phyloP scores from a whole-genome alignment of 2,329 filamentous ascomycete species.

The Chaetomium strumarium region DNA sequence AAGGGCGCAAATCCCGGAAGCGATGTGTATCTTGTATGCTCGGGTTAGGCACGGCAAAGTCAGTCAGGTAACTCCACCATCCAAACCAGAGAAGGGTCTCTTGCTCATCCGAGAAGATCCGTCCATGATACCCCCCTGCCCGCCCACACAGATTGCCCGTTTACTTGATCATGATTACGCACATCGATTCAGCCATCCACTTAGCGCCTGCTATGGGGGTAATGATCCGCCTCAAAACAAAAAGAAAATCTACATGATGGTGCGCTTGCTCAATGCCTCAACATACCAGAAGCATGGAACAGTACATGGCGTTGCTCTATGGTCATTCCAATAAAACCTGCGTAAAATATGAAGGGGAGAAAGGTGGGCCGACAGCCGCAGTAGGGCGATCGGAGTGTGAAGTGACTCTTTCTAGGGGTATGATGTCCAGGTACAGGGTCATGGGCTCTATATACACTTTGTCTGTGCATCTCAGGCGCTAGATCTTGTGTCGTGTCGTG shows the following conservation, averaged over 20 bases:
- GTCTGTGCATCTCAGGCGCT: constrained; percentile 23
- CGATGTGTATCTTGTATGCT: too few species aligned
- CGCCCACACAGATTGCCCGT: constrained; percentile 14
- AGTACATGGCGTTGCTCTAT: constrained; percentile 28
- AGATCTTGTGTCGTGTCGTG: constrained; percentile 17
- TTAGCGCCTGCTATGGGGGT: constrained; percentile 13
- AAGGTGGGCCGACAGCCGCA: constrained; percentile 21
- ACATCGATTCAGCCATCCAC: constrained; percentile 13
- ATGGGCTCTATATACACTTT: constrained; percentile 25
- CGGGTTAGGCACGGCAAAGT: too few species aligned
- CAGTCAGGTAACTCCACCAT: too few species aligned
- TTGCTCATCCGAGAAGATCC: not conserved
- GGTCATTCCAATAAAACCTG: constrained; percentile 19
- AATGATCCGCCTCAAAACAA: constrained; percentile 16
- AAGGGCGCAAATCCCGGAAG: too few species aligned
- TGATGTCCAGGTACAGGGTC: constrained; percentile 19
- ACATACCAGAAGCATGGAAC: constrained; percentile 23
- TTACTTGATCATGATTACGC: constrained; percentile 24
- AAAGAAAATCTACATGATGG: constrained; percentile 27
- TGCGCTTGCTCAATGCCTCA: constrained; percentile 22
- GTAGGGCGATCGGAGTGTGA: constrained; percentile 20
- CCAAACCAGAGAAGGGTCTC: not conserved
- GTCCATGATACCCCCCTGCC: not conserved
- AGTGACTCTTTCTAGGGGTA: constrained; percentile 24
- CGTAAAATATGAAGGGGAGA: constrained; percentile 7